Conservation (phyloP, 2,329 filamentous ascomycete genomes). For the Sarocladium strictum region DNA sequence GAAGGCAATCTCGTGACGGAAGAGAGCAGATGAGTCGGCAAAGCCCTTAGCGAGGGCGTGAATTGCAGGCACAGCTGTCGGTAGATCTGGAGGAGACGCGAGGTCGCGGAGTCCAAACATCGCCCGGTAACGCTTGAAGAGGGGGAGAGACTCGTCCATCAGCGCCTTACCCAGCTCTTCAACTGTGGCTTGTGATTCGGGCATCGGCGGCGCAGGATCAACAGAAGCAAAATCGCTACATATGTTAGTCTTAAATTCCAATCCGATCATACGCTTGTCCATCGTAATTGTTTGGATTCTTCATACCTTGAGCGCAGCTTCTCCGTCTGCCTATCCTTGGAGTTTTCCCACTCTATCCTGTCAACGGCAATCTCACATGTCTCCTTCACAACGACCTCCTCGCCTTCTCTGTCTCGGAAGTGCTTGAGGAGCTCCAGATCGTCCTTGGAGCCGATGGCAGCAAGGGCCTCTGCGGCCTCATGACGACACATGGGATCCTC, state of each 20-base stretch:
- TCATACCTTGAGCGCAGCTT: conserved; percentile 79
- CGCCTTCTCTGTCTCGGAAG: conserved; percentile 68
- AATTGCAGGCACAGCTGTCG: conserved; percentile 83
- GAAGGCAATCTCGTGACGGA: conserved; percentile 96
- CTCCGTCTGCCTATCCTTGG: conserved; percentile 63
- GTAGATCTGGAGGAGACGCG: conserved; percentile 84
- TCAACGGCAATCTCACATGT: conserved; percentile 97
- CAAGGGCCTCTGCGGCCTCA: conserved; percentile 91
- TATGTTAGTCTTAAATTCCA: conserved; percentile 22
- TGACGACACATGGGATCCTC: conserved; percentile 95
- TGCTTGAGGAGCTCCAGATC: conserved; percentile 69
- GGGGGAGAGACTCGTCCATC: conserved; percentile 69
- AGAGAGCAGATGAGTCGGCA: conserved; percentile 79
- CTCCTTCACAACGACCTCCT: conserved; percentile 79
- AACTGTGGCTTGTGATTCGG: conserved; percentile 64
- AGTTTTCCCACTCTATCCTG: conserved; percentile 89
- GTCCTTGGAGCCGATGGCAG: conserved; percentile 70
- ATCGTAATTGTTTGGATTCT: no score
- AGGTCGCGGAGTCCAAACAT: conserved; percentile 98
- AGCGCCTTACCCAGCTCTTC: conserved; percentile 69
- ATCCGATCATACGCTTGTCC: conserved; percentile 10
- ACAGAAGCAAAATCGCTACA: conserved; percentile 88
- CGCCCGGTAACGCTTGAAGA: conserved; percentile 91
- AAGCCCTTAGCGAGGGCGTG: conserved; percentile 81
- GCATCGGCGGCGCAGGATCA: conserved; percentile 86